Conservation (phyloP, 169 alveolate genomes). For the Eimeria sp. region DNA sequence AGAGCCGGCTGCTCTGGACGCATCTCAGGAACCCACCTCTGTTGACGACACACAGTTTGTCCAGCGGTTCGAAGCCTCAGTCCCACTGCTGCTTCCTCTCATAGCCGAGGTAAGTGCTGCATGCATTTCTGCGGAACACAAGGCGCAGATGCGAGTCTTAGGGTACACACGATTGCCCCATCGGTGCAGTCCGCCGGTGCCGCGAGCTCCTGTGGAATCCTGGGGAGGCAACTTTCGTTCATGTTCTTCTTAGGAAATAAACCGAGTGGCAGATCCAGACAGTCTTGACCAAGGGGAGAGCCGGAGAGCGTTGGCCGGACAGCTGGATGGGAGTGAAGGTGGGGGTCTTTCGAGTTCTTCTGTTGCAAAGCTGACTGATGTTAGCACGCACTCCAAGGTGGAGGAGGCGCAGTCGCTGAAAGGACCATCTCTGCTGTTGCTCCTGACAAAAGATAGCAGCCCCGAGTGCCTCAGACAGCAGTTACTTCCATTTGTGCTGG, state of each 20-base stretch:
- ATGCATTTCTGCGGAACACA: neutral
- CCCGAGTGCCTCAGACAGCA: slow-evolving; percentile 23
- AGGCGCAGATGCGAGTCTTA: neutral
- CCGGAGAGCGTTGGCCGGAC: slow-evolving; percentile 41
- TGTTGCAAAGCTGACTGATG: slow-evolving; percentile 14
- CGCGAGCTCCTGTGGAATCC: too few relatives aligned
- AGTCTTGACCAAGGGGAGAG: slow-evolving; percentile 49
- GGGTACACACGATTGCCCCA: neutral
- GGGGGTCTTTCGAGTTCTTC: neutral
- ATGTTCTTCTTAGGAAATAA: slow-evolving; percentile 40
- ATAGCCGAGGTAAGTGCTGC: slow-evolving; percentile 61
- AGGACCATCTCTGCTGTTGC: slow-evolving; percentile 73
- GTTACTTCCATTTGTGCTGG: slow-evolving; percentile 44
- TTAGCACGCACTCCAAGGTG: slow-evolving; percentile 30
- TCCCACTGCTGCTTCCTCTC: slow-evolving; percentile 75
- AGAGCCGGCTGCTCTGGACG: neutral
- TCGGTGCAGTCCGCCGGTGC: too few relatives aligned
- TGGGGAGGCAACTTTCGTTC: neutral
- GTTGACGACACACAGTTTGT: slow-evolving; percentile 8
- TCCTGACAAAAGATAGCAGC: slow-evolving; percentile 42
- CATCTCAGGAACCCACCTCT: neutral
- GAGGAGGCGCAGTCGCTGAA: slow-evolving; percentile 81
- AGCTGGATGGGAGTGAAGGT: slow-evolving; percentile 10
- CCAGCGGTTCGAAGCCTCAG: slow-evolving; percentile 55
- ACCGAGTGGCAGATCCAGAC: slow-evolving; percentile 77